phyloP scores from a whole-genome alignment of 2,329 filamentous ascomycete species.

The Clonostachys sp. region DNA sequence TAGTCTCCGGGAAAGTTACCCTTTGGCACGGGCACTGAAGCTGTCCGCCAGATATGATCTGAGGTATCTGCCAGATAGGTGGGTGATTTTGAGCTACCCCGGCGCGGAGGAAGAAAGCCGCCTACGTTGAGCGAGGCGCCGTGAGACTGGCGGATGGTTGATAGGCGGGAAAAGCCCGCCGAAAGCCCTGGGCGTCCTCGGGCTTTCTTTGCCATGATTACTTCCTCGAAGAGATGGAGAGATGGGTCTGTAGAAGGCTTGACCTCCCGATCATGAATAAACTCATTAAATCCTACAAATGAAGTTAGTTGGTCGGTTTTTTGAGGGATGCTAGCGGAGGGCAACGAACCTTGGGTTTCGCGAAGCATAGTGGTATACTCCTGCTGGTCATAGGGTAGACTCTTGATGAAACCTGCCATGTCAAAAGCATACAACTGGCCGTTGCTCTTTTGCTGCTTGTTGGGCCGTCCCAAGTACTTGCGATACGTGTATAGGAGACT shows the following conservation, averaged over 20 bases:
- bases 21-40: slow-evolving; percentile 54
- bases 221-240: slow-evolving; percentile 77
- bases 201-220: slow-evolving; percentile 73
- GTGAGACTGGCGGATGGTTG: slow-evolving; percentile 53
- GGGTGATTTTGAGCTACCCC: slow-evolving; percentile 33
- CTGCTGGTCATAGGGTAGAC: slow-evolving; percentile 61
- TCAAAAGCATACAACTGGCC: slow-evolving; percentile 61
- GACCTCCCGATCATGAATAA: slow-evolving; percentile 76
- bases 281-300: slow-evolving; percentile 64
- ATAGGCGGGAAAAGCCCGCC: slow-evolving; percentile 57
- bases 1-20: slow-evolving; percentile 62
- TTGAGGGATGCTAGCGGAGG: not conserved
- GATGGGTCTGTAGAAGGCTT: slow-evolving; percentile 55
- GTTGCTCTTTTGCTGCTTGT: slow-evolving; percentile 54
- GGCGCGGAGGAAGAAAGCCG: slow-evolving; percentile 25
- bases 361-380: slow-evolving; percentile 61
- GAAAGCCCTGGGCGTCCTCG: slow-evolving; percentile 63
- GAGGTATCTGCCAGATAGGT: slow-evolving; percentile 67
- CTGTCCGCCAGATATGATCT: slow-evolving; percentile 76
- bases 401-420: slow-evolving; percentile 61
- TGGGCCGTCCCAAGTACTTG: slow-evolving; percentile 56
- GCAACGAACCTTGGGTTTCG: slow-evolving; percentile 52
- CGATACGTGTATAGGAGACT: slow-evolving; percentile 63
- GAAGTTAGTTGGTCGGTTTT: slow-evolving; percentile 2
- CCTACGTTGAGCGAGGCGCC: slow-evolving; percentile 37